Evolutionary conservation across 345 rosid genomes (phyloP).

Genomic region (Raphanus raphanistrum): DNA sequence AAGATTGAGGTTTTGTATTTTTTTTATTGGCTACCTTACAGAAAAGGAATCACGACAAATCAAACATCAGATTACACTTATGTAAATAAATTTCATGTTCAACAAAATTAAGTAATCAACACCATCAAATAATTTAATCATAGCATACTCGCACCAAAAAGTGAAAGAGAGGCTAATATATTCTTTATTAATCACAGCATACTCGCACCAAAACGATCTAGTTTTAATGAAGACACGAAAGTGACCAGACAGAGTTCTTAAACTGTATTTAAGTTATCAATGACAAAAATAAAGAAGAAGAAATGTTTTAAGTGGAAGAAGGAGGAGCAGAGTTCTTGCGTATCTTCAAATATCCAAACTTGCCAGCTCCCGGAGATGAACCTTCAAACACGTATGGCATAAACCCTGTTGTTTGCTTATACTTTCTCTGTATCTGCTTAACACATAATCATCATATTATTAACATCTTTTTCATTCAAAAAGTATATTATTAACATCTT

Average conservation of each 20-base stretch:
- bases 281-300: no score
- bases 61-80: neutral
- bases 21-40: neutral
- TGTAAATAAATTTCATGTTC: neutral
- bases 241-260: no score
- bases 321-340: no score
- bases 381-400: constrained; percentile 81
- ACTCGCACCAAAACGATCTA: no score
- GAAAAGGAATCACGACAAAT: neutral
- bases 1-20: neutral
- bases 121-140: neutral
- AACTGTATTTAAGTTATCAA: no score
- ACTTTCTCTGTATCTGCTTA: constrained; percentile 71
- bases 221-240: no score
- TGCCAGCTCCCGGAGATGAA: constrained; percentile 87
- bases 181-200: no score
- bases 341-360: neutral
- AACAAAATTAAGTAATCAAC: neutral
- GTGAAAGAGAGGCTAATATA: no score
- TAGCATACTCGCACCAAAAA: neutral
- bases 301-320: no score
- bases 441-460: neutral
- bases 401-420: constrained; percentile 79
- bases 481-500: neutral
- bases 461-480: no score